Base-by-base conservation (phyloP, 768 basidiomycete genomes). In the Lenzites betulinus region DNA sequence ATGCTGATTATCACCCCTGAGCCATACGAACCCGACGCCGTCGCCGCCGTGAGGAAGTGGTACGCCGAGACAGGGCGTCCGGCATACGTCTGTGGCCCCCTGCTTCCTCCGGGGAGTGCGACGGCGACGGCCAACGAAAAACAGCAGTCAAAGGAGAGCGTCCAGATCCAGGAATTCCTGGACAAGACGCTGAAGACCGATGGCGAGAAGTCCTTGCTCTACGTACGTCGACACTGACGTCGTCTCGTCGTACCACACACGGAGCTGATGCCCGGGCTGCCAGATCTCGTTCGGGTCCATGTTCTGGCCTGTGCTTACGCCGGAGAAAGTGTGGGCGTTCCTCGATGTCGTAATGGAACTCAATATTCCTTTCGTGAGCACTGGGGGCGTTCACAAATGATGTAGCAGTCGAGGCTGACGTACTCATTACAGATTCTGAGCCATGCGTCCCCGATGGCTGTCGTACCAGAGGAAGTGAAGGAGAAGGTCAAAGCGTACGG, bases 211-310 rank as follows among this genome's bases (percentile, higher is more conserved):
- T 69, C 69, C 4, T 8, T 69, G 28, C 56, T 58, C 28, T 51
- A 51, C 36, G 51, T 51, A 38, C 35, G 51, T 38, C 22, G 11
- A 7, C 22, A 12, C 22, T 25, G 12, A 11, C 20, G 1, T 11
- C 11, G 38, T 23, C 6, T 36, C 16, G 7, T 15, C 15, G 15
- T 20, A 6, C 36, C 5, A 22, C 13, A 11, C 12, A 25, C 11
- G 13, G 2, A 12, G 23, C 11, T 16, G 12, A 23, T 5, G 2
- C 23, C 13, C 2, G 36, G 16, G 18, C 23, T 12, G 16, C 13
- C 46, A 66, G 68, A 53, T 69, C 28, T 63, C 64, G 0, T 64
- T 69, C 36, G 68, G 68, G 15, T 59, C 65, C 18, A 3, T 62
- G 2, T 65, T 54, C 42, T 69, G 68, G 68, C 60, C 67, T 7